These are phyloP conservation scores for Yarrowia keelungensis DNA, from an alignment of 805 yeast species.

Conservation along the genomic window DNA sequence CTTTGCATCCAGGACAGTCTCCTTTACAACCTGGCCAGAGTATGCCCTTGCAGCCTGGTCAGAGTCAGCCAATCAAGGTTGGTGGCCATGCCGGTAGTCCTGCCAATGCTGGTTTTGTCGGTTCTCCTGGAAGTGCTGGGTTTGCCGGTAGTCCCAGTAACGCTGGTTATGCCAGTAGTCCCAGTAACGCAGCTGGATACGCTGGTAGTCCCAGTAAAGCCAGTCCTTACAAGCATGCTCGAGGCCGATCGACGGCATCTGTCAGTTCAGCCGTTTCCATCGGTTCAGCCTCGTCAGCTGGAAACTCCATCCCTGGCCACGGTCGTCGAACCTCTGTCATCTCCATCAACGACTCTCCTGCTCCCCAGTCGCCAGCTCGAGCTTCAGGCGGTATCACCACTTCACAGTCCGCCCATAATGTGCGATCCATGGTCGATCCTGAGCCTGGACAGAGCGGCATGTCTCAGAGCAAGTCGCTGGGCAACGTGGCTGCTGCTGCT, in stretches of 20 bases:
- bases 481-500: not conserved
- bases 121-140: not conserved
- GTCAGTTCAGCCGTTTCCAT: conserved; percentile 12
- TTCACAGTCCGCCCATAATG: conserved; percentile 27
- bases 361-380: conserved; percentile 1
- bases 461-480: conserved; percentile 27
- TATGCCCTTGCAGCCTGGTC: conserved; percentile 23
- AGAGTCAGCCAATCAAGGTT: conserved; percentile 21
- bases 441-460: conserved; percentile 9
- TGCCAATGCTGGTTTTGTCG: not conserved
- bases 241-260: conserved; percentile 19
- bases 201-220: not conserved
- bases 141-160: not conserved
- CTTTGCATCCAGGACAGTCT: conserved; percentile 15
- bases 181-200: not conserved
- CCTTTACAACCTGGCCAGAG: conserved; percentile 24
- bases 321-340: conserved; percentile 17
- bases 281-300: conserved; percentile 12
- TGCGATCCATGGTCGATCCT: conserved; percentile 28
- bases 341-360: conserved; percentile 26
- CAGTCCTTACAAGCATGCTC: conserved; percentile 17
- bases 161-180: not conserved
- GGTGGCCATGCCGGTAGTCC: conserved; percentile 4
- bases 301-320: conserved; percentile 27
- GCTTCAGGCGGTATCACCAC: not conserved